These are phyloP conservation scores for Suaeda aralocaspica DNA, from an alignment of 148 eudicot species.

Conservation along the genomic window DNA sequence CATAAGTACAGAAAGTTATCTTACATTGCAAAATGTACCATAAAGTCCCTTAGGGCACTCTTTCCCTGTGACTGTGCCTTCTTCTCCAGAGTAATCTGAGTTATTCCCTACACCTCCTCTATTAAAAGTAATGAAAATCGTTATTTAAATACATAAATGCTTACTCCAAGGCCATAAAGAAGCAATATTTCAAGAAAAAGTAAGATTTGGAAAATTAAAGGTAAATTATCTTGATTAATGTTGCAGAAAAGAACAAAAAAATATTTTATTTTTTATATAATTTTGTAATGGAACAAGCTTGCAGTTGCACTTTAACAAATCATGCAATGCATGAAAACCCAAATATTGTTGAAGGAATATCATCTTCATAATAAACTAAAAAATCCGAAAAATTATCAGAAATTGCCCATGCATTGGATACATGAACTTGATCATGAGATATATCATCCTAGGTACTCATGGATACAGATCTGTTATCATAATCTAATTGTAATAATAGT, in stretches of 20 bases:
- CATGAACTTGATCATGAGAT: neutral
- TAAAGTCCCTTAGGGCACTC: slow-evolving; percentile 78
- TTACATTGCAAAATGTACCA: slow-evolving; percentile 75
- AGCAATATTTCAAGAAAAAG: neutral
- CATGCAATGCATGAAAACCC: neutral
- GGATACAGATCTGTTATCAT: neutral
- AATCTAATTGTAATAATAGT: neutral
- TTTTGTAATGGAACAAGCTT: too few species aligned
- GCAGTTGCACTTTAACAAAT: neutral
- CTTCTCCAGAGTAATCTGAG: slow-evolving; percentile 59
- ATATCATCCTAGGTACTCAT: neutral
- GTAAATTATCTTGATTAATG: too few species aligned
- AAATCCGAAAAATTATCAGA: neutral
- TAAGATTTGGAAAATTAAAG: neutral
- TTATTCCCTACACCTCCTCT: slow-evolving; percentile 75
- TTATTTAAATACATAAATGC: slow-evolving; percentile 3
- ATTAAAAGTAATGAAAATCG: slow-evolving; percentile 19
- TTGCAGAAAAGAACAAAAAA: neutral
- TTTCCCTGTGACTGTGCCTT: slow-evolving; percentile 71
- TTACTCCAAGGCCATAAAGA: neutral
- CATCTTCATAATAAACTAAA: neutral
- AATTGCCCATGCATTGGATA: neutral
- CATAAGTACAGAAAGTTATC: slow-evolving; percentile 6
- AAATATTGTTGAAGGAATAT: neutral
- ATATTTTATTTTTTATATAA: neutral